These are phyloP conservation scores for Hypoxylon sp. DNA, from an alignment of 2,329 filamentous ascomycete species.

Conservation along the genomic window DNA sequence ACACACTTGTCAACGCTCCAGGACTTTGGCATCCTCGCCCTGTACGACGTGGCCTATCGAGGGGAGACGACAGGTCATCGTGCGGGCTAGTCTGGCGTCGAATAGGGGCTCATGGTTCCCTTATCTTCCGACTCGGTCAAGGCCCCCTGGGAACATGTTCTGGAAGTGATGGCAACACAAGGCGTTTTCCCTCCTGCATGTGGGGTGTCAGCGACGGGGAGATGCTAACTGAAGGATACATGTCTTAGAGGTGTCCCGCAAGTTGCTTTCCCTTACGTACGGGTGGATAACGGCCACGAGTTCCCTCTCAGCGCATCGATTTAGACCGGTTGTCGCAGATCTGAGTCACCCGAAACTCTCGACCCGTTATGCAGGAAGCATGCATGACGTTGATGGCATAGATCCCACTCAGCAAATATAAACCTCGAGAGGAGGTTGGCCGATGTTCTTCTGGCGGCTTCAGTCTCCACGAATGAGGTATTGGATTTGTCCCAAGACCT, in stretches of 20 bases:
- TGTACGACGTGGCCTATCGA: constrained; percentile 29
- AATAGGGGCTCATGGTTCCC: constrained; percentile 35
- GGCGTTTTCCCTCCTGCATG: constrained; percentile 29
- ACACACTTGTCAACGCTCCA: constrained; percentile 34
- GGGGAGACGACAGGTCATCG: constrained; percentile 28
- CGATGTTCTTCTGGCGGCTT: constrained; percentile 27
- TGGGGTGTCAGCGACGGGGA: constrained; percentile 20
- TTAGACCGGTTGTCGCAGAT: constrained; percentile 31
- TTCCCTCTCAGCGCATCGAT: constrained; percentile 22
- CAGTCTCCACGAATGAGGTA: constrained; percentile 38
- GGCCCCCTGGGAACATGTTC: constrained; percentile 24
- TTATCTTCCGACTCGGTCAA: constrained; percentile 43
- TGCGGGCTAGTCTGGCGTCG: constrained; percentile 31
- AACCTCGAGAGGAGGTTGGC: constrained; percentile 26
- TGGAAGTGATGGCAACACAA: constrained; percentile 21
- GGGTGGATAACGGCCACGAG: constrained; percentile 27
- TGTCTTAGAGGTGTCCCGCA: constrained; percentile 25
- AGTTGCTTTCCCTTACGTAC: constrained; percentile 36
- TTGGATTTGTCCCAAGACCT: constrained; percentile 24
- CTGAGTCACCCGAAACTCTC: constrained; percentile 30
- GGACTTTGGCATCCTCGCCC: constrained; percentile 35
- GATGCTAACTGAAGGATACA: constrained; percentile 17
- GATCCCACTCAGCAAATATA: constrained; percentile 32
- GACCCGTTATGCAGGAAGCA: constrained; percentile 39
- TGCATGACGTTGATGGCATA: constrained; percentile 44